phyloP scores from a whole-genome alignment of 305 asterid genomes.

The Solanum aculeatissimum region DNA sequence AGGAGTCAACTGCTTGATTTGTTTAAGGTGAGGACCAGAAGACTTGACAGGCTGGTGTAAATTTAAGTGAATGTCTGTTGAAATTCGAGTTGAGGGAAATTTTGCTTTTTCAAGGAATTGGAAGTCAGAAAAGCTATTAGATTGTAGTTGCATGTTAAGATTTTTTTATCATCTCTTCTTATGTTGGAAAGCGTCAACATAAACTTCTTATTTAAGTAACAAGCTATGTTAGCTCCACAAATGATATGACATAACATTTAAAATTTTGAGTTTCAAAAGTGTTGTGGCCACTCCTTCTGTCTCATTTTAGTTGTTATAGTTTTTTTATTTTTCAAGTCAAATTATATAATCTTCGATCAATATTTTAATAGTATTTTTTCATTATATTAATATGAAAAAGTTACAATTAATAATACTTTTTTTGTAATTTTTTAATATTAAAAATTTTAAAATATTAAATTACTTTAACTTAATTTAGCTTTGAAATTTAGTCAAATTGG shows the following conservation, averaged over 20 bases:
- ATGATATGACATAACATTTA: neutral
- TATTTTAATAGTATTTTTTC: too few species aligned
- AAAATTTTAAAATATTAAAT: too few species aligned
- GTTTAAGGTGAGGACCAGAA: neutral
- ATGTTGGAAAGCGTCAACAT: neutral
- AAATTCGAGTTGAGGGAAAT: neutral
- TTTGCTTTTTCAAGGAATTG: neutral
- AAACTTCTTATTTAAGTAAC: neutral
- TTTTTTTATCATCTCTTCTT: too few species aligned
- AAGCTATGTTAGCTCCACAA: neutral
- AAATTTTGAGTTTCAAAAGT: neutral
- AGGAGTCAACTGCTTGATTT: slow-evolving; percentile 25
- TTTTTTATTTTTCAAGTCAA: too few species aligned
- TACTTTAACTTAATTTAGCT: too few species aligned
- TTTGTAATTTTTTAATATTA: too few species aligned
- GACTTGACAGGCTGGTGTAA: neutral
- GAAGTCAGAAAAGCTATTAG: neutral
- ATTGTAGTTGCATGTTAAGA: neutral
- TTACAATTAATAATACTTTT: too few species aligned
- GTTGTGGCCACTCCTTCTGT: too few species aligned
- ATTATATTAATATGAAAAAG: too few species aligned
- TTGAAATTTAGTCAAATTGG: too few species aligned
- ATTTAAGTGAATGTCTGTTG: neutral
- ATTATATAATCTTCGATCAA: too few species aligned
- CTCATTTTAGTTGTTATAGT: too few species aligned